Conservation (phyloP, 2,329 filamentous ascomycete genomes). For the Paecilomyces formosus region DNA sequence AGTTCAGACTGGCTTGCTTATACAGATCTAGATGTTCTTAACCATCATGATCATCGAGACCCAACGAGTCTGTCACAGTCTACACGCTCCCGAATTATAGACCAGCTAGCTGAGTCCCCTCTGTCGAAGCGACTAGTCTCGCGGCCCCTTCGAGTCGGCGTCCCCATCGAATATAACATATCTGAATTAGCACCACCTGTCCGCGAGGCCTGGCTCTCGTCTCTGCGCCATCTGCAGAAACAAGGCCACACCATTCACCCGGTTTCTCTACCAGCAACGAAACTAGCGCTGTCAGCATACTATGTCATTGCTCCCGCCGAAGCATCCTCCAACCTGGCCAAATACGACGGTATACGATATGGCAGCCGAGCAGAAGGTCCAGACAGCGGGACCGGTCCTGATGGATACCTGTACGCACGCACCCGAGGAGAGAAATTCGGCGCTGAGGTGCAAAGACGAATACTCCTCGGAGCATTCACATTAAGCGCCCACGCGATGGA, state of each 20-base stretch:
- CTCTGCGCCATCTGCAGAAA: conserved; percentile 52
- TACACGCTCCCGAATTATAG: conserved; percentile 46
- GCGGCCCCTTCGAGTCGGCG: conserved; percentile 44
- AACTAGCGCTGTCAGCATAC: conserved; percentile 81
- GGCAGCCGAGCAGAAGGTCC: conserved; percentile 49
- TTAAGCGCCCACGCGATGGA: conserved; percentile 85
- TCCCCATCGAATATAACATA: conserved; percentile 78
- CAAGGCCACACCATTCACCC: conserved; percentile 66
- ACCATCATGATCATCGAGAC: conserved; percentile 60
- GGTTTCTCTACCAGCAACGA: conserved; percentile 75
- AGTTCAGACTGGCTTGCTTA: conserved; percentile 3
- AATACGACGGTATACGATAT: conserved; percentile 95
- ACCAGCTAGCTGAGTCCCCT: conserved; percentile 33
- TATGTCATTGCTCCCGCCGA: conserved; percentile 94
- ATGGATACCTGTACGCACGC: conserved; percentile 60
- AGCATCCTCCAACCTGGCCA: conserved; percentile 90
- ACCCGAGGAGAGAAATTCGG: conserved; percentile 73
- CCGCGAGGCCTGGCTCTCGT: conserved; percentile 59
- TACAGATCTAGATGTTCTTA: conserved; percentile 37
- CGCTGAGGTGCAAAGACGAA: conserved; percentile 74
- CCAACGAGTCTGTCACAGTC: conserved; percentile 60
- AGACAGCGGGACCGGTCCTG: conserved; percentile 47
- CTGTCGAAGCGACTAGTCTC: conserved; percentile 16
- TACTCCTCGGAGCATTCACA: conserved; percentile 82
- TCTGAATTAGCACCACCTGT: conserved; percentile 65